Evolutionary conservation across 2,329 filamentous ascomycete species (phyloP).

Genomic region (Botrytis pseudocinerea): DNA sequence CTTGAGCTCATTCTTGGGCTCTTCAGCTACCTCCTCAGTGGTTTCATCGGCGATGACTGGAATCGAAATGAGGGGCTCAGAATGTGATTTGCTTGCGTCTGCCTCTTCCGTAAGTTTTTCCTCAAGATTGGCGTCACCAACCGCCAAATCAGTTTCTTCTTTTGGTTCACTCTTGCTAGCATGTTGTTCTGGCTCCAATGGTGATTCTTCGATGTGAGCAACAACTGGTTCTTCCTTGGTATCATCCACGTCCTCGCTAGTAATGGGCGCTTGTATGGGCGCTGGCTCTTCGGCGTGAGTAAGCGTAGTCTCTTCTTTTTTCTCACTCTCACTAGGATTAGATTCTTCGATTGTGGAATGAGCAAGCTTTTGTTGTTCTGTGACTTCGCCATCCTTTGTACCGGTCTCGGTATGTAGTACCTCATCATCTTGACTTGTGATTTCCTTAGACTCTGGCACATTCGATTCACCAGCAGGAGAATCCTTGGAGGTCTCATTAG

Average conservation of each 20-base stretch:
- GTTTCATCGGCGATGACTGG: neutral
- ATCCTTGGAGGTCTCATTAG: neutral
- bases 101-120: neutral
- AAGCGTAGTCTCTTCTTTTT: neutral
- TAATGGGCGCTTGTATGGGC: neutral
- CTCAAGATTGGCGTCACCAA: neutral
- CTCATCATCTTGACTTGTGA: neutral
- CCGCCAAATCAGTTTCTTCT: neutral
- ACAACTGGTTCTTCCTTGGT: neutral
- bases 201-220: neutral
- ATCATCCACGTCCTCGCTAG: neutral
- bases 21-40: neutral
- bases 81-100: neutral
- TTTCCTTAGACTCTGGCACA: neutral
- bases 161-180: neutral
- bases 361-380: neutral
- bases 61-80: neutral
- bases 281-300: neutral
- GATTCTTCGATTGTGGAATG: neutral
- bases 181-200: constrained; percentile 1
- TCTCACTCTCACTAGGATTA: neutral
- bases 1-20: neutral
- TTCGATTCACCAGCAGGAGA: neutral
- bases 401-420: neutral
- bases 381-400: neutral